A percentile compares a stretch with the other conserved stretches of the same genome.
These are phyloP conservation scores for Xylaria nigripes DNA, from an alignment of 495 filamentous ascomycete genomes.

Conservation along the genomic window DNA sequence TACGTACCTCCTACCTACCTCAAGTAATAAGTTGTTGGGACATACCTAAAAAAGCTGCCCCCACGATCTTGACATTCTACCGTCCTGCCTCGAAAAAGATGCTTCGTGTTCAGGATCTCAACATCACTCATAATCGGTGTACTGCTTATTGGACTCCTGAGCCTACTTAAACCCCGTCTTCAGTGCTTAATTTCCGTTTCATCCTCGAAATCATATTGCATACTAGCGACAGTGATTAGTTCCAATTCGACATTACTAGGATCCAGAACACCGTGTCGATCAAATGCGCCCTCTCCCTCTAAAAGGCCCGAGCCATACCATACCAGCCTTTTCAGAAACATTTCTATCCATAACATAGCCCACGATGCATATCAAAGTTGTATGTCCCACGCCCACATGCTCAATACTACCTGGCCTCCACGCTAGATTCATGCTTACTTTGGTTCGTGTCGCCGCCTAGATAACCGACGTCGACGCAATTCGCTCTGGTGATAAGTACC, in stretches of 20 bases:
- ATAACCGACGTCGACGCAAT: slow-evolving; percentile 27
- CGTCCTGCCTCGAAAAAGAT: not conserved
- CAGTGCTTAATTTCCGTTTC: not conserved
- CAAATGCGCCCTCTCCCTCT: slow-evolving; percentile 3
- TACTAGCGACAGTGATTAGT: slow-evolving; percentile 3
- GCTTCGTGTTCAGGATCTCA: slow-evolving; percentile 16
- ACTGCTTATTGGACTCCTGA: slow-evolving; percentile 23
- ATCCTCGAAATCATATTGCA: not conserved
- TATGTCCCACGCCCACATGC: slow-evolving; percentile 7
- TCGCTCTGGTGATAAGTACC: slow-evolving; percentile 24
- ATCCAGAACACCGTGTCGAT: not conserved
- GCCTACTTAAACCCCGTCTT: not conserved
- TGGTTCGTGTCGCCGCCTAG: slow-evolving; percentile 10
- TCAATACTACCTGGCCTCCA: not conserved
- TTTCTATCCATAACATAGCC: not conserved
- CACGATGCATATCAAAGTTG: slow-evolving; percentile 1
- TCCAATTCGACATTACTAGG: not conserved
- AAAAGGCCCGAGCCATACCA: slow-evolving; percentile 1
- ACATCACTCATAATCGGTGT: not conserved
- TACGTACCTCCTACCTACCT: not conserved
- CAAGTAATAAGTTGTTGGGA: not conserved
- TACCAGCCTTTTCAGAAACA: not conserved
- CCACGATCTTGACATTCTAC: not conserved
- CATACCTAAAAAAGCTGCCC: not conserved
- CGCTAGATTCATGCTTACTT: not conserved